Conservation (phyloP, 805 yeast genomes). For the Maudiozyma pseudohumilis region DNA sequence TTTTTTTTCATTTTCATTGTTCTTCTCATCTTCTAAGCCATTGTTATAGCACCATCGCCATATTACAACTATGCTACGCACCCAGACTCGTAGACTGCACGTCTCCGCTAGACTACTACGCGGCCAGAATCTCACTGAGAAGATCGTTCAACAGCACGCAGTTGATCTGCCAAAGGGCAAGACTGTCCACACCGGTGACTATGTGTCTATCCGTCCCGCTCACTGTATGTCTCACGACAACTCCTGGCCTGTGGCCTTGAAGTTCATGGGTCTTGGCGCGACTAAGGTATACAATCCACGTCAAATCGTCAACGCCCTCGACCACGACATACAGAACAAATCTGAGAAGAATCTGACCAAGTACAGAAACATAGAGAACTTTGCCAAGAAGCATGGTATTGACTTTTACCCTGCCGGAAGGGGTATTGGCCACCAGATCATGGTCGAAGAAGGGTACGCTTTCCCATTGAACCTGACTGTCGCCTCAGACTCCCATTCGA, state of each 20-base stretch:
- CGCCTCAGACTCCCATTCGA: conserved; percentile 96
- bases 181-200: conserved; percentile 79
- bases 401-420: conserved; percentile 98
- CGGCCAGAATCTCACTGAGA: conserved; percentile 83
- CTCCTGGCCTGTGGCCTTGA: conserved; percentile 98
- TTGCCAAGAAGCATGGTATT: conserved; percentile 83
- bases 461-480: conserved; percentile 89
- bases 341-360: conserved; percentile 80
- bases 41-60: too few species aligned
- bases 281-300: conserved; percentile 68
- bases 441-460: conserved; percentile 98
- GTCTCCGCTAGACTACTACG: conserved; percentile 10
- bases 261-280: conserved; percentile 93
- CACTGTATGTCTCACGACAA: conserved; percentile 99
- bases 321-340: conserved; percentile 96
- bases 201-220: conserved; percentile 88
- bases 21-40: too few species aligned
- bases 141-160: conserved; percentile 88
- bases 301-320: conserved; percentile 92
- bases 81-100: conserved; percentile 17
- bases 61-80: too few species aligned
- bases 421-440: conserved; percentile 98
- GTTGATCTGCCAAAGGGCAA: conserved; percentile 75
- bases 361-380: conserved; percentile 78
- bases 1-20: too few species aligned